Base-by-base conservation (phyloP, 805 yeast species). In the Sugiyamaella valdiviana region DNA sequence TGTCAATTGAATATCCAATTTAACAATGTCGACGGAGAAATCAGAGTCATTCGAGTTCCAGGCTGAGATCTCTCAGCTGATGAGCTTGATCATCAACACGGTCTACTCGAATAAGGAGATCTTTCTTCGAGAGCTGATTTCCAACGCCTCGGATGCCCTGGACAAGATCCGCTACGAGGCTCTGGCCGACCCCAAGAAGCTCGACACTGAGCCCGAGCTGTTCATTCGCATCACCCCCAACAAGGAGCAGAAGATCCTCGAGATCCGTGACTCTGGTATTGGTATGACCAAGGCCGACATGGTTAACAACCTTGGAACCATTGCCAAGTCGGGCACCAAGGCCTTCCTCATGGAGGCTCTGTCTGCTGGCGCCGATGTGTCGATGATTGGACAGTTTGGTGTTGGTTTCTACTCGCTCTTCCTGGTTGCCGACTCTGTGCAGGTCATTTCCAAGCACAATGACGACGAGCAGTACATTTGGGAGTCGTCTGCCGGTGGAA, bases 381-480 rank as follows among this genome's bases (percentile, higher is more conserved):
- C 98, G 57, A 93, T 93, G 99, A 93, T 93, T 76, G 99, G 99
- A 81, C 99, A 93, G 78, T 93, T 93, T 78, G 99, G 99, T 89
- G 99, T 93, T 63, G 99, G 99, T 83, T 93, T 93, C 91, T 93
- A 93, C 84, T 93, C 99, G 48, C 79, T 91, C 61, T 93, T 93
- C 86, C 81, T 93, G 77, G 99, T 93, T 69, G 98, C 99, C 64
- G 99, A 93, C 77, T 87, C 81, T 63, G 99, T 93, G 57, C 96
- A 93, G 77, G 99, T 93, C 63, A 87, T 93, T 70, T 87, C 99
- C 54, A 93, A 93, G 80, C 84, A 89, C 81, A 93, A 93, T 69
- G 99, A 93, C 66, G 99, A 93, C 70, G 98, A 93, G 72, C 99
- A 93, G 78, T 93, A 93, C 83, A 77, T 93, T 64, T 93, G 99